These are phyloP conservation scores for Microdochium bolleyi DNA, from an alignment of 2,329 filamentous ascomycete genomes.

Conservation along the genomic window DNA sequence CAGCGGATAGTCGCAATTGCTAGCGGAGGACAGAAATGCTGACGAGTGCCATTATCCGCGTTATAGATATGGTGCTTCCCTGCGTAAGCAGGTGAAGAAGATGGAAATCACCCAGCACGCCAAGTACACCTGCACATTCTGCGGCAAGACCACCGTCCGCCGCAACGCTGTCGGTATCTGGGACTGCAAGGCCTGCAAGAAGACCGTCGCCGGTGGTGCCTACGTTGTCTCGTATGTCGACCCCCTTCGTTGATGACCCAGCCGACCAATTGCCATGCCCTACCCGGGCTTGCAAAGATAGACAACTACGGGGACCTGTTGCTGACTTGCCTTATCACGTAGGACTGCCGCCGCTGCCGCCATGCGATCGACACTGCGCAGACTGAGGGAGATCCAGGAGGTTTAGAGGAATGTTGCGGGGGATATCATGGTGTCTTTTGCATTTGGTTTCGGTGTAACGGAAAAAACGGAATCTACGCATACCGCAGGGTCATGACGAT, in stretches of 20 bases:
- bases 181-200: conserved; percentile 93
- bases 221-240: conserved; percentile 93
- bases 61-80: conserved; percentile 90
- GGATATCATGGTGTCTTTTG: conserved; percentile 13
- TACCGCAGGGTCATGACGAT: conserved; percentile 15
- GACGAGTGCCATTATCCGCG: conserved; percentile 9
- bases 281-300: too few species aligned
- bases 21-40: not conserved
- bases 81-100: conserved; percentile 99
- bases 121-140: conserved; percentile 96
- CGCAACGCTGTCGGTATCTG: conserved; percentile 90
- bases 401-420: conserved; percentile 53
- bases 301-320: too few species aligned
- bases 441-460: conserved; percentile 20
- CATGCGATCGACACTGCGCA: conserved; percentile 92
- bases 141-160: conserved; percentile 92
- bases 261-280: too few species aligned
- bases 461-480: conserved; percentile 18
- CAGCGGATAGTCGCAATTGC: not conserved
- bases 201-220: conserved; percentile 87
- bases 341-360: conserved; percentile 90
- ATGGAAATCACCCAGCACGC: conserved; percentile 99
- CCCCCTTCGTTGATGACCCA: too few species aligned
- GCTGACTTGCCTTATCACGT: conserved; percentile 5
- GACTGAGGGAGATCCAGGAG: conserved; percentile 95